phyloP scores from a whole-genome alignment of 164 flowering plant species.

The Tetracentron sinense region DNA sequence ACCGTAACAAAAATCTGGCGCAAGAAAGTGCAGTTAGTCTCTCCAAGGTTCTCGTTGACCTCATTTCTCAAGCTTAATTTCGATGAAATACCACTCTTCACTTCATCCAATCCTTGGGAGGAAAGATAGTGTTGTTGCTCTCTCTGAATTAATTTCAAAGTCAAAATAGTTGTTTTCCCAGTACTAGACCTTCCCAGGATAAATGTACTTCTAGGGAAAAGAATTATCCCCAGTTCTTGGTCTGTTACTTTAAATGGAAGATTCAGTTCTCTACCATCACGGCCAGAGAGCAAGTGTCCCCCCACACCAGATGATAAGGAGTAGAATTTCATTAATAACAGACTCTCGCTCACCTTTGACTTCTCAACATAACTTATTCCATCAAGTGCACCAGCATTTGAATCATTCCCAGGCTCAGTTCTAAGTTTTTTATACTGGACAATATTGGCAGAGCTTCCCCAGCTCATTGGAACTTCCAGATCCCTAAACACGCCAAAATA shows the following conservation, averaged over 20 bases:
- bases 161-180: conserved; percentile 79
- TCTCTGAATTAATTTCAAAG: conserved; percentile 59
- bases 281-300: conserved; percentile 54
- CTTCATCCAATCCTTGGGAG: conserved; percentile 25
- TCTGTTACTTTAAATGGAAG: conserved; percentile 85
- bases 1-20: conserved; percentile 83
- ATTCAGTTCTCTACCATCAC: conserved; percentile 55
- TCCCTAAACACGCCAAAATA: conserved; percentile 27
- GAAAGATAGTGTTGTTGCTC: conserved; percentile 18
- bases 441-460: conserved; percentile 36
- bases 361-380: conserved; percentile 51
- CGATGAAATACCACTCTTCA: background rate
- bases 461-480: conserved; percentile 60
- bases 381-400: conserved; percentile 14
- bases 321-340: conserved; percentile 79
- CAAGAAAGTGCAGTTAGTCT: conserved; percentile 18
- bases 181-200: conserved; percentile 86
- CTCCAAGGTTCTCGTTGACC: background rate
- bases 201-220: conserved; percentile 46
- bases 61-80: conserved; percentile 3
- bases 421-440: conserved; percentile 27
- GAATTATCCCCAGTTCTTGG: conserved; percentile 55
- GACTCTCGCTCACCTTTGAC: conserved; percentile 65
- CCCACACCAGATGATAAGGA: conserved; percentile 56
- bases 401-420: conserved; percentile 17